Percentiles rank a stretch among this genome's conserved stretches.
Evolutionary conservation across 352 stramenopile species (phyloP).

Genomic region (Globisporangium polare): DNA sequence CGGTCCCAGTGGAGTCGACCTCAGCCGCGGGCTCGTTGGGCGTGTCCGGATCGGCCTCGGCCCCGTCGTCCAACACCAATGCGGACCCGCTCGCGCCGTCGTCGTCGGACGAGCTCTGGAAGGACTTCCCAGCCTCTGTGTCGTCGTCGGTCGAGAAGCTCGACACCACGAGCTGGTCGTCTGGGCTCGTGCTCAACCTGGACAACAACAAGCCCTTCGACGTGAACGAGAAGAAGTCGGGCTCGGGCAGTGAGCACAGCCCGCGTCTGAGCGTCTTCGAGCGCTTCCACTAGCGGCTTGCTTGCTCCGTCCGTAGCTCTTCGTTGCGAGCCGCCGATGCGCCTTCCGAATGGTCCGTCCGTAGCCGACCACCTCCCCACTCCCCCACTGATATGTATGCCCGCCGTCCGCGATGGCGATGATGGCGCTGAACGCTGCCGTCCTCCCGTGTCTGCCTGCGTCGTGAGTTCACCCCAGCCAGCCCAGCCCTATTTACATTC

Average conservation of each 20-base stretch:
- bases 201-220: constrained; percentile 47
- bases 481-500: constrained; percentile 76
- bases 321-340: not conserved
- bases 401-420: not conserved
- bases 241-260: constrained; percentile 51
- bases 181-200: constrained; percentile 56
- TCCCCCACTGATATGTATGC: constrained; percentile 3
- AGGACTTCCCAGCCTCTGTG: constrained; percentile 60
- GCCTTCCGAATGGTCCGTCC: not conserved
- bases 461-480: constrained; percentile 30
- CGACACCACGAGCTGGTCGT: constrained; percentile 43
- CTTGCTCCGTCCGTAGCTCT: not conserved
- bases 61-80: not conserved
- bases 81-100: constrained; percentile 15
- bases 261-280: constrained; percentile 78
- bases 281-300: constrained; percentile 65
- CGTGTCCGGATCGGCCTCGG: not conserved
- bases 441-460: constrained; percentile 28
- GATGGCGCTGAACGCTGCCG: constrained; percentile 16
- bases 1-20: not conserved
- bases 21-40: not conserved
- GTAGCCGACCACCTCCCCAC: not conserved
- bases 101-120: constrained; percentile 66
- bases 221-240: constrained; percentile 21
- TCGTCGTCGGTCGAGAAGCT: constrained; percentile 38